Base-by-base conservation (phyloP, 768 basidiomycete species). In the Mycena latifolia region DNA sequence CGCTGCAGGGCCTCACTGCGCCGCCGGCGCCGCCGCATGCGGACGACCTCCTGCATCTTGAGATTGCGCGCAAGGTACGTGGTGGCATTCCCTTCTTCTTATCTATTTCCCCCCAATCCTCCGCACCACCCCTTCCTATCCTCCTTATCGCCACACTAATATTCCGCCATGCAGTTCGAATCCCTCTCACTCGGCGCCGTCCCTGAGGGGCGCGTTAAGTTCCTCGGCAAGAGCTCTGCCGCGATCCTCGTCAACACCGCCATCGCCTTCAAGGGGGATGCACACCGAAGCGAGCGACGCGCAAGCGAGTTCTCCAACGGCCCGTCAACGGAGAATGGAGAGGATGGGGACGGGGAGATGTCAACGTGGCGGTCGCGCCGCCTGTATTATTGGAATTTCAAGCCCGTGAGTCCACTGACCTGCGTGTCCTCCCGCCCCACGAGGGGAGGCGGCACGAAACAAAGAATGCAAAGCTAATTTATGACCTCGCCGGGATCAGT, bases 21-120 rank as follows among this genome's bases (percentile, higher is more conserved):
- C 64, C 68, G 14, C 45, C 43, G 11, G 64, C 64, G 9, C 63
- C 61, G n/a, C 60, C 64, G 25, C 28, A 46, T 0, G 52, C 35
- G 8, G 68, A 69, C 17, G 68, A 69, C 25, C 20, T 65, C 14
- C 31, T 41, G 52, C 64, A 69, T 37, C 7, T 69, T 3, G 68
- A 65, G 20, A 48, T 65, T 10, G 29, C 29, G 18, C 22, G 28
- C 17, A 41, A 55, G 52, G 68, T 69, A 24, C 24, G 59, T 41
- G 33, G 33, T 14, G 8, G 33, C 14, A 14, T 35, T 35, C 33
- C 33, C 33, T 6, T 14, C 14, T 14, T 35, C 33, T 6, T 35
- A 35, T 35, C 33, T 14, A 14, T 35, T 35, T 31, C 28, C 9
- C 18, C 35, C 11, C 20, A 3, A n/a, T 11, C 3, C 29, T 7